Conservation (phyloP, 1,139 yeast species). For the Yamadazyma diospyri region DNA sequence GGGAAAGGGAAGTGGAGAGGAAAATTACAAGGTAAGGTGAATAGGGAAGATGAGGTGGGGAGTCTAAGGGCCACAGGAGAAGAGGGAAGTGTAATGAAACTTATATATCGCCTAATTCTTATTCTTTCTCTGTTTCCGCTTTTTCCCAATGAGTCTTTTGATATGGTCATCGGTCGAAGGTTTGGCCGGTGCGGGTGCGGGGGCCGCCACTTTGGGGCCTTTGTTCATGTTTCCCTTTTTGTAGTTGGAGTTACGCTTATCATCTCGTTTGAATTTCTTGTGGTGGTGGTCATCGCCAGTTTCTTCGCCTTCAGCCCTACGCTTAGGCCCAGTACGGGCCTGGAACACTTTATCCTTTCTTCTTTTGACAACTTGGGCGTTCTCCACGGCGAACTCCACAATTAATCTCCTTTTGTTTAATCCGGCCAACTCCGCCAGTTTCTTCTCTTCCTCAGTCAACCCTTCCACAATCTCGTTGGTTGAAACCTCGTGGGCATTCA, state of each 20-base stretch:
- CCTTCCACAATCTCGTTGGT: constrained; percentile 70
- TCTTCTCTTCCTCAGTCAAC: constrained; percentile 64
- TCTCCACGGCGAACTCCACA: constrained; percentile 94
- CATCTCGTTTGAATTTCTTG: constrained; percentile 28
- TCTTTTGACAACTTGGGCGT: constrained; percentile 88
- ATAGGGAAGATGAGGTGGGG: no score
- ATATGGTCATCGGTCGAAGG: constrained; percentile 48
- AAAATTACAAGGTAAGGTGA: no score
- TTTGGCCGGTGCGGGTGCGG: constrained; percentile 7
- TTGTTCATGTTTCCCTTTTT: constrained; percentile 36
- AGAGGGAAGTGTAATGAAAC: no score
- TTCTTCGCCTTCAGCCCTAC: constrained; percentile 15
- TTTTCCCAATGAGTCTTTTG: constrained; percentile 62
- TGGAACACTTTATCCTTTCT: constrained; percentile 66
- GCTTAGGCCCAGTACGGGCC: constrained; percentile 28
- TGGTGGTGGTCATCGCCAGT: constrained; percentile 11
- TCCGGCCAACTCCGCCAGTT: constrained; percentile 50
- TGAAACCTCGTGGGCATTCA: constrained; percentile 87
- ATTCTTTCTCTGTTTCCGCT: constrained; percentile 64
- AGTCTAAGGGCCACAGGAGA: no score
- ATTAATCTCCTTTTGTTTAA: constrained; percentile 70
- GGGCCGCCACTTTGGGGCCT: constrained; percentile 8
- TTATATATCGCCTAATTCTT: constrained; percentile 31
- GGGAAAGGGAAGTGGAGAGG: no score
- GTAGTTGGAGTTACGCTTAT: constrained; percentile 36